phyloP scores from a whole-genome alignment of 768 basidiomycete genomes.

The Pholiota conissans region DNA sequence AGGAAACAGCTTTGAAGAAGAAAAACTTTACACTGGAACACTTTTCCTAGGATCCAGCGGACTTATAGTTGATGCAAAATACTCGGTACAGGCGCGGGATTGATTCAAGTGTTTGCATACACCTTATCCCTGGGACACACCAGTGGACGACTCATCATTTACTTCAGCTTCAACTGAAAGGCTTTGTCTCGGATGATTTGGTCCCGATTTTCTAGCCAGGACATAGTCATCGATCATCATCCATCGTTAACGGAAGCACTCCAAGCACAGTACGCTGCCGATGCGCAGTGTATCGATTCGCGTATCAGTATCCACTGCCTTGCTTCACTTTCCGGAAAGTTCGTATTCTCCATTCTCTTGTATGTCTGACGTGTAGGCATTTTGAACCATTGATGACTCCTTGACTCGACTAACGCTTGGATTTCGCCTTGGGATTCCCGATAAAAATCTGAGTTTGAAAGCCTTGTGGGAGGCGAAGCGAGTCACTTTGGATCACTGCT shows the following conservation, averaged over 20 bases:
- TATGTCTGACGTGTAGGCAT: not conserved
- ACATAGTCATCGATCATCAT: not conserved
- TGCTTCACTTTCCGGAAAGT: not conserved
- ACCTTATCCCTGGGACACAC: not conserved
- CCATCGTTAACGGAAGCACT: not conserved
- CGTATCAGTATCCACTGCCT: not conserved
- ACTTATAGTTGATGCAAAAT: not conserved
- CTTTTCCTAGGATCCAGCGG: not conserved
- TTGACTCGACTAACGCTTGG: not conserved
- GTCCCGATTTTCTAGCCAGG: not conserved
- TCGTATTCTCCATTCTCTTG: not conserved
- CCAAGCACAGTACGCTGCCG: not conserved
- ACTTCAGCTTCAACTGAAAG: conserved; percentile 1
- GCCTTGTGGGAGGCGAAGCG: not conserved
- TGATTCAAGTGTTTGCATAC: no score
- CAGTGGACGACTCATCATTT: conserved; percentile 2
- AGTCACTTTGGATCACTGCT: not conserved
- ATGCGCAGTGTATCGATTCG: not conserved
- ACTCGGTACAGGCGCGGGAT: not conserved
- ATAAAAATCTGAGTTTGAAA: not conserved
- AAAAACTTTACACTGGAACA: no score
- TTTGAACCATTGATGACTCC: not conserved
- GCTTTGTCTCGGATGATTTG: not conserved
- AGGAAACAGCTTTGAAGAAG: not conserved
- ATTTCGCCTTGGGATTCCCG: not conserved